A percentile compares a stretch with the other conserved stretches of the same genome.
These are phyloP conservation scores for Liquidambar formosana DNA, from an alignment of 164 flowering plant genomes.

Conservation along the genomic window DNA sequence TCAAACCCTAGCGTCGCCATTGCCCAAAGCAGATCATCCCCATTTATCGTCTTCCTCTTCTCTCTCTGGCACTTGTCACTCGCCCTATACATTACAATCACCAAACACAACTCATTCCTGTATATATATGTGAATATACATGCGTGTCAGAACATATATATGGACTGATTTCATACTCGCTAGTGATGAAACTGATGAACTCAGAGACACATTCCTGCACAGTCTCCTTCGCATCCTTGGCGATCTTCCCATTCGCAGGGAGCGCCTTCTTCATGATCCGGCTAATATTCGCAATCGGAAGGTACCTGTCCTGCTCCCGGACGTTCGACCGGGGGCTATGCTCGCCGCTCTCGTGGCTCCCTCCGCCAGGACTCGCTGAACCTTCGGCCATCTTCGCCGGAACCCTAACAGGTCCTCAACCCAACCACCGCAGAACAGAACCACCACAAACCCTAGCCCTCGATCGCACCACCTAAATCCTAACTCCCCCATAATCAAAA, in stretches of 20 bases:
- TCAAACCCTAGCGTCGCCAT: constrained; percentile 76
- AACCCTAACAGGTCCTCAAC: constrained; percentile 49
- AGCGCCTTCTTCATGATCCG: constrained; percentile 83
- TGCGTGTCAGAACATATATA: not conserved
- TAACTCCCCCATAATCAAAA: constrained; percentile 3
- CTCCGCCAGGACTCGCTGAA: constrained; percentile 66
- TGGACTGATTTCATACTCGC: constrained; percentile 51
- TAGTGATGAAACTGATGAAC: constrained; percentile 72
- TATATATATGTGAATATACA: not conserved
- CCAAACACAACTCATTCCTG: not conserved
- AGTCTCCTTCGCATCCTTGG: constrained; percentile 80
- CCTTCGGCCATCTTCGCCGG: constrained; percentile 41
- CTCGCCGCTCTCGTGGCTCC: constrained; percentile 65
- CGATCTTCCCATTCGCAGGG: constrained; percentile 76
- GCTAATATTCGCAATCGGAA: constrained; percentile 79
- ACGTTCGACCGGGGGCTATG: constrained; percentile 61
- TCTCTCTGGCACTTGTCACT: constrained; percentile 71
- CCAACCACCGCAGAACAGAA: constrained; percentile 12
- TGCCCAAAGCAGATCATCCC: constrained; percentile 68
- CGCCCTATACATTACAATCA: constrained; percentile 34
- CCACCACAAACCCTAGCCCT: not conserved
- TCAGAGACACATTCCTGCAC: constrained; percentile 83
- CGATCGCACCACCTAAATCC: not conserved
- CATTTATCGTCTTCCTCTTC: constrained; percentile 67
- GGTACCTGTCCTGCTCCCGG: constrained; percentile 71